Evolutionary conservation across 1,139 yeast genomes (phyloP).

Genomic region (Suhomyces bribrorum): DNA sequence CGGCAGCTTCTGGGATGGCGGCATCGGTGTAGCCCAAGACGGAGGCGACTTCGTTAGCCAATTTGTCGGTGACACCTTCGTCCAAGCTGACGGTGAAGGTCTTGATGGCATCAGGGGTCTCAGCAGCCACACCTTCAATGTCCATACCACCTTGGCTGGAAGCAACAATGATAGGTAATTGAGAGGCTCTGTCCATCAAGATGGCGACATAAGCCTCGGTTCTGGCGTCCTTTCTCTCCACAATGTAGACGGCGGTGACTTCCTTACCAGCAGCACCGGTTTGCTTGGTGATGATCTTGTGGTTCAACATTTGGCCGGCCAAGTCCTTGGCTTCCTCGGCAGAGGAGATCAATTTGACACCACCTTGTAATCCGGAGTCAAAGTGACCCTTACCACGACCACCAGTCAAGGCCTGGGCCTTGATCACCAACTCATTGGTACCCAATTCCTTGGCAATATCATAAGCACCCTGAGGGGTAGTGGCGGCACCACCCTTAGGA

Average conservation of each 20-base stretch:
- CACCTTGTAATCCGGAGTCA: conserved; percentile 94
- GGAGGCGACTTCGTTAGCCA: conserved; percentile 76
- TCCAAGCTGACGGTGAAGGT: conserved; percentile 79
- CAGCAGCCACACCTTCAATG: conserved; percentile 96
- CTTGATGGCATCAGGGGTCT: conserved; percentile 89
- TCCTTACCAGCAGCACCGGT: conserved; percentile 97
- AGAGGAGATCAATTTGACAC: conserved; percentile 86
- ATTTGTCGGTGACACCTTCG: conserved; percentile 75
- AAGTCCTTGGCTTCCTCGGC: conserved; percentile 86
- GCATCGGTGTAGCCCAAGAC: conserved; percentile 78
- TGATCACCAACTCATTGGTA: conserved; percentile 83
- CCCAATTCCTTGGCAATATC: conserved; percentile 69
- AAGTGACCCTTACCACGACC: conserved; percentile 99
- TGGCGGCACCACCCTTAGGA: conserved; percentile 90
- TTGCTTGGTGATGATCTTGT: conserved; percentile 95
- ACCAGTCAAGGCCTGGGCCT: conserved; percentile 98
- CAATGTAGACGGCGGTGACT: conserved; percentile 95
- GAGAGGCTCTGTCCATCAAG: conserved; percentile 89
- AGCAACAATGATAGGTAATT: conserved; percentile 91
- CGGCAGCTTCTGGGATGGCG: conserved; percentile 86
- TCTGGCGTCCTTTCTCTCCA: conserved; percentile 89
- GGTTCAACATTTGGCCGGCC: conserved; percentile 87
- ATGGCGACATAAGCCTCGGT: conserved; percentile 96
- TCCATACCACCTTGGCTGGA: conserved; percentile 99
- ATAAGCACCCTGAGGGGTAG: conserved; percentile 85